Conservation (phyloP, 345 rosid species). For the Salix exigua region DNA sequence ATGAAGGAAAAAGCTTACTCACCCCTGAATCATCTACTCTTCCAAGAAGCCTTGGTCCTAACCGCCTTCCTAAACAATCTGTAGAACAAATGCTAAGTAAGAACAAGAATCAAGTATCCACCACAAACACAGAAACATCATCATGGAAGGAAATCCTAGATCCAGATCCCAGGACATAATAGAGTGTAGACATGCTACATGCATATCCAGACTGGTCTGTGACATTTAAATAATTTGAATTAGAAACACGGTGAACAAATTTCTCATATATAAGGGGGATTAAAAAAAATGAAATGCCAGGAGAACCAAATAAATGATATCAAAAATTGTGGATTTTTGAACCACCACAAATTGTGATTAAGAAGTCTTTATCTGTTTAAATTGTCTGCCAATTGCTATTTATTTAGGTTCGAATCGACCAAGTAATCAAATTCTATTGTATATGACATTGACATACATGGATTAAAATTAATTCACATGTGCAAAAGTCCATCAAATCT, state of each 20-base stretch:
- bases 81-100: constrained; percentile 24
- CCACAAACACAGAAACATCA: constrained; percentile 11
- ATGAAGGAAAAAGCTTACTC: constrained; percentile 25
- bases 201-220: neutral
- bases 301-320: neutral
- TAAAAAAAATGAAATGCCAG: neutral
- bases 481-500: neutral
- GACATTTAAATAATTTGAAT: neutral
- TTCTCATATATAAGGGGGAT: neutral
- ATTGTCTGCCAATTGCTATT: neutral
- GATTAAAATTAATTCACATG: neutral
- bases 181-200: neutral
- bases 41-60: constrained; percentile 93
- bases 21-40: constrained; percentile 93
- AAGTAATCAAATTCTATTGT: neutral
- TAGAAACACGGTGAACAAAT: neutral
- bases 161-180: neutral
- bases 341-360: neutral
- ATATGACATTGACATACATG: neutral
- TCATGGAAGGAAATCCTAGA: neutral
- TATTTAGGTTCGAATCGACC: neutral
- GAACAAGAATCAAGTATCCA: constrained; percentile 15
- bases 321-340: neutral
- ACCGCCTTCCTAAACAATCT: constrained; percentile 99
- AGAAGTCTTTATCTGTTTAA: neutral